These are phyloP conservation scores for Diversispora eburnea DNA, from an alignment of 192 early-diverging fungal genomes.

Conservation along the genomic window DNA sequence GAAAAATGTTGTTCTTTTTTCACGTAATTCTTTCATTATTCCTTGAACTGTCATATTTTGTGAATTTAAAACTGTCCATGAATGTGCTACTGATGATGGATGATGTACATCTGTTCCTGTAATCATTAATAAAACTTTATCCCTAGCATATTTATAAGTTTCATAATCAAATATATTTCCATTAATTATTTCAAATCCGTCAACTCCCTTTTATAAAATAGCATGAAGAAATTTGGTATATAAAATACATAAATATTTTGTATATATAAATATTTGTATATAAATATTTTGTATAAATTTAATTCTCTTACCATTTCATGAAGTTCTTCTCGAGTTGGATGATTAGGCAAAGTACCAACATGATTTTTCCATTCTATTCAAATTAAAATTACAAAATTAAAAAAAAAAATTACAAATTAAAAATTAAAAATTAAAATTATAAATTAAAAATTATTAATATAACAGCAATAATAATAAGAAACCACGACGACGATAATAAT, in stretches of 20 bases:
- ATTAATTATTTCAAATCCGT: constrained; percentile 68
- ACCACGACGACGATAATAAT: too few relatives aligned
- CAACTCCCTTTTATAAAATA: constrained; percentile 47
- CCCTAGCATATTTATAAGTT: constrained; percentile 48
- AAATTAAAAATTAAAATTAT: too few relatives aligned
- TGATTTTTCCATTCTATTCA: constrained; percentile 48
- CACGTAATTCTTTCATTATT: constrained; percentile 57
- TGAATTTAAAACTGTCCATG: constrained; percentile 58
- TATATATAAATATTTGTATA: too few relatives aligned
- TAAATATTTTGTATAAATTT: background rate
- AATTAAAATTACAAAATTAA: background rate
- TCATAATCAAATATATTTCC: constrained; percentile 55
- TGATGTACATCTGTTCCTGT: constrained; percentile 66
- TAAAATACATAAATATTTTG: too few relatives aligned
- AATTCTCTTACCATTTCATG: constrained; percentile 40
- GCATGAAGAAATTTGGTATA: background rate
- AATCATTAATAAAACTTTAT: constrained; percentile 51
- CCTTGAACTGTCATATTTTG: constrained; percentile 40
- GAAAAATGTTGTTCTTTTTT: constrained; percentile 57
- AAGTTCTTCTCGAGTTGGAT: constrained; percentile 55
- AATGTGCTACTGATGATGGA: constrained; percentile 52
- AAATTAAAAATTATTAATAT: too few relatives aligned
- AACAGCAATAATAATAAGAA: too few relatives aligned
- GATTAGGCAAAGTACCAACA: constrained; percentile 54
- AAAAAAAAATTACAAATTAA: too few relatives aligned